Base-by-base conservation (phyloP, 768 basidiomycete genomes). In the Podaxis rugospora region DNA sequence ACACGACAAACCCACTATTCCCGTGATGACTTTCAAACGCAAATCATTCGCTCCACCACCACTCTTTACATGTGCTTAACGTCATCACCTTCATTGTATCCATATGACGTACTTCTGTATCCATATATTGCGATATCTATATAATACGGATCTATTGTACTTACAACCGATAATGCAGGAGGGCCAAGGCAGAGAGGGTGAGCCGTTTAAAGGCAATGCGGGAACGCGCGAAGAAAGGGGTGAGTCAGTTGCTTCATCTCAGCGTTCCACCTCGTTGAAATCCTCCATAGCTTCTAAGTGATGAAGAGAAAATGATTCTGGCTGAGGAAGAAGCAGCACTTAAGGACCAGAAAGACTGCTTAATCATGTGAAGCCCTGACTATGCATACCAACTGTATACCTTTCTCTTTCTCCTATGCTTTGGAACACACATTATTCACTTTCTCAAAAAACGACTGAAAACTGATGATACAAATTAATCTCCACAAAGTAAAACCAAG, bases 181-280 rank as follows among this genome's bases (percentile, higher is more conserved):
- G 90, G 21, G 89, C 89, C 44, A 86, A 78, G 74, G 86, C 85
- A 11, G 92, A 93, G 73, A 79, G 82, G 67, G 86, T 86, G 68
- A 92, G 89, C 66, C 78, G 79, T 68, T 70, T 83, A 62, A 85
- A 81, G 71, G 90, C 87, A 2, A 84, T 93, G 84, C 76, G 82
- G 69, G 86, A 81, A 61, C 83, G 91, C 42, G 88, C 85, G 4
- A 81, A 80, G 80, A 93, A 89, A 74, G 91, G 91, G 64, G 85
- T 91, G 72, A 66, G 85, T 78, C 4, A 44, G 36, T 27, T 62
- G 23, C 21, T 36, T 39, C 56, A 44, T 35, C 42, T n/a, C 23
- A 36, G 11, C 5, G 47, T 42, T 44, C 21, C 52, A 61, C 61
- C 40, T 58, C 32, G 11, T 39, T 53, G 27, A 55, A 28, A 47